Evolutionary conservation across 306 rosid genomes (phyloP).

Genomic region (Quercus rubra): DNA sequence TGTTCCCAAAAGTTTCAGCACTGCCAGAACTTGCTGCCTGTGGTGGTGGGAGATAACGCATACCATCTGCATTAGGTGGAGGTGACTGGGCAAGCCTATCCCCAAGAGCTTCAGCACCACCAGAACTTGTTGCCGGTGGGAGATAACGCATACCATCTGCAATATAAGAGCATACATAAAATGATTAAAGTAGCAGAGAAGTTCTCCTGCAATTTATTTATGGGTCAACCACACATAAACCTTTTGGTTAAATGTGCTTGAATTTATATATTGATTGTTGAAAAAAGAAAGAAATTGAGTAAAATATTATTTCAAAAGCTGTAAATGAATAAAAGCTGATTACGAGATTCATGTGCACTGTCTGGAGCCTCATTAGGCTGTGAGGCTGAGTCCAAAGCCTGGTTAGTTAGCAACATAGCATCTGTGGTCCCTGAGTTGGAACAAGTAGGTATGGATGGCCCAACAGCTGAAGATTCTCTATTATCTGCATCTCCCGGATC

Average conservation of each 20-base stretch:
- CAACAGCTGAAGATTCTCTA: background rate
- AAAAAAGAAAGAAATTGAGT: background rate
- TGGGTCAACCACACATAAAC: background rate
- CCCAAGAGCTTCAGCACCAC: background rate
- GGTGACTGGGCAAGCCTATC: background rate
- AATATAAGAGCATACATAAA: background rate
- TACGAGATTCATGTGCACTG: slow-evolving; percentile 1
- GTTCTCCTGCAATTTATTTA: background rate
- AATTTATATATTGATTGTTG: background rate
- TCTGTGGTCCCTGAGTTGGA: slow-evolving; percentile 8
- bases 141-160: background rate
- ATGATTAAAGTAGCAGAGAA: background rate
- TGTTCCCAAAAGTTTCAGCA: background rate
- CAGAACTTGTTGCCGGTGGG: background rate
- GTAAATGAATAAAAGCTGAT: background rate
- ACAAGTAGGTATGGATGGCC: background rate
- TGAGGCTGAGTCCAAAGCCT: background rate
- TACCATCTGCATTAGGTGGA: background rate
- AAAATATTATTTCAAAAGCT: background rate
- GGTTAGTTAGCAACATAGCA: background rate
- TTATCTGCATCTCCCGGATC: background rate
- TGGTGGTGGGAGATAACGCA: background rate
- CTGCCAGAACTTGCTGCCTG: no score
- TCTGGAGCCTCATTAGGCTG: background rate
- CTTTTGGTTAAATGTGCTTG: background rate